Conservation (phyloP, 305 asterid species). For the Galium porrigens region DNA sequence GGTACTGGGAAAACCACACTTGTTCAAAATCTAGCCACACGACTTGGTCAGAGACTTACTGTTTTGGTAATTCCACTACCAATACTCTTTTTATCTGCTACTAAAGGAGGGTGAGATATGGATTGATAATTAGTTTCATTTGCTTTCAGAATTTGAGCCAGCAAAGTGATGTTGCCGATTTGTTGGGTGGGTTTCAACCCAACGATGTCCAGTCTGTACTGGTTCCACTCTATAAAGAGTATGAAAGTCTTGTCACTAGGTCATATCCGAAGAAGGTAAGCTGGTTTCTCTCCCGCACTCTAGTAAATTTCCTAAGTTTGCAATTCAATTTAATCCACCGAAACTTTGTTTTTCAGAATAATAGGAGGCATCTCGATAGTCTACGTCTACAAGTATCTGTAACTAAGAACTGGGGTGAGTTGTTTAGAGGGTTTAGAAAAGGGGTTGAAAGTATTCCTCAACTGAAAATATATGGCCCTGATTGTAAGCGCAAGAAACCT, state of each 20-base stretch:
- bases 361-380: slow-evolving; percentile 26
- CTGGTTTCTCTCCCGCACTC: slow-evolving; percentile 3
- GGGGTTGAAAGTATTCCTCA: slow-evolving; percentile 37
- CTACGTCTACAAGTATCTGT: slow-evolving; percentile 27
- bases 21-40: slow-evolving; percentile 68
- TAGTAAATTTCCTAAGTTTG: slow-evolving; percentile 8
- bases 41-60: slow-evolving; percentile 73
- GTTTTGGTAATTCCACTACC: slow-evolving; percentile 57
- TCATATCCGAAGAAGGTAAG: slow-evolving; percentile 62
- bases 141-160: slow-evolving; percentile 80
- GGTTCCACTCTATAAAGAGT: slow-evolving; percentile 69
- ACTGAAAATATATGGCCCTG: slow-evolving; percentile 35
- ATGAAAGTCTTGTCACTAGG: slow-evolving; percentile 40
- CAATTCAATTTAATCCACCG: slow-evolving; percentile 11
- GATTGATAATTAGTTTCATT: slow-evolving; percentile 9
- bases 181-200: slow-evolving; percentile 89
- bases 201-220: slow-evolving; percentile 65
- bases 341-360: slow-evolving; percentile 38
- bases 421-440: slow-evolving; percentile 49
- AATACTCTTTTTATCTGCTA: not conserved
- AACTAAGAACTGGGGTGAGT: slow-evolving; percentile 51
- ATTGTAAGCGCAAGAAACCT: slow-evolving; percentile 73
- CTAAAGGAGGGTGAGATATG: not conserved
- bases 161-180: slow-evolving; percentile 87
- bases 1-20: slow-evolving; percentile 98